Evolutionary conservation across 2,329 filamentous ascomycete genomes (phyloP).

Genomic region (Ophiostoma novo-ulmi): DNA sequence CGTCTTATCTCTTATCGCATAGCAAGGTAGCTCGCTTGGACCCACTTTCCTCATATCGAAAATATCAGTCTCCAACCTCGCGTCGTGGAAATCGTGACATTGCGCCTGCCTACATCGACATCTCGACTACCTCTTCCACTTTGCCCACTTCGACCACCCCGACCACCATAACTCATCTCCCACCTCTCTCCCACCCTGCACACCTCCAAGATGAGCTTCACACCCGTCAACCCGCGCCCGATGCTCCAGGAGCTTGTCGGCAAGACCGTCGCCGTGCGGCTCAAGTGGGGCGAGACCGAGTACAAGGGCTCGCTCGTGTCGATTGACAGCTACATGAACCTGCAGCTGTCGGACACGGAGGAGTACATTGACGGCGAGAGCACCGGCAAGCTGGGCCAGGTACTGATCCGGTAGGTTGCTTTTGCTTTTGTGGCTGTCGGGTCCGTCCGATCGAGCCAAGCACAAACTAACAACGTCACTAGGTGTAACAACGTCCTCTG

Average conservation of each 20-base stretch:
- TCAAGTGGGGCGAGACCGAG: constrained; percentile 98
- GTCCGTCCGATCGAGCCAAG: too few relatives aligned
- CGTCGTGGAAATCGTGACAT: constrained; percentile 15
- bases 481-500: constrained; percentile 84
- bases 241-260: constrained; percentile 93
- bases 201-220: constrained; percentile 50
- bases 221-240: constrained; percentile 92
- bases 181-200: not conserved
- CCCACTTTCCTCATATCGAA: constrained; percentile 16
- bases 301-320: constrained; percentile 87
- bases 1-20: not conserved
- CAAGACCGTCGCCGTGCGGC: constrained; percentile 81
- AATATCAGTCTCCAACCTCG: constrained; percentile 21
- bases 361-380: constrained; percentile 87
- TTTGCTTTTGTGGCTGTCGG: not conserved
- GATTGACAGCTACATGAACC: constrained; percentile 98
- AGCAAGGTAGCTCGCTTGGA: not conserved
- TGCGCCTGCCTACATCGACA: not conserved
- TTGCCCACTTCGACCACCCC: not conserved
- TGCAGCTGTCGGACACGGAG: constrained; percentile 84
- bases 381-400: constrained; percentile 79
- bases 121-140: not conserved
- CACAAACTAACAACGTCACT: not conserved
- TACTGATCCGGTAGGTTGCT: constrained; percentile 72
- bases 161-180: not conserved